Conservation (phyloP, 1,284 basidiomycete species). For the Puccinia hordei region DNA sequence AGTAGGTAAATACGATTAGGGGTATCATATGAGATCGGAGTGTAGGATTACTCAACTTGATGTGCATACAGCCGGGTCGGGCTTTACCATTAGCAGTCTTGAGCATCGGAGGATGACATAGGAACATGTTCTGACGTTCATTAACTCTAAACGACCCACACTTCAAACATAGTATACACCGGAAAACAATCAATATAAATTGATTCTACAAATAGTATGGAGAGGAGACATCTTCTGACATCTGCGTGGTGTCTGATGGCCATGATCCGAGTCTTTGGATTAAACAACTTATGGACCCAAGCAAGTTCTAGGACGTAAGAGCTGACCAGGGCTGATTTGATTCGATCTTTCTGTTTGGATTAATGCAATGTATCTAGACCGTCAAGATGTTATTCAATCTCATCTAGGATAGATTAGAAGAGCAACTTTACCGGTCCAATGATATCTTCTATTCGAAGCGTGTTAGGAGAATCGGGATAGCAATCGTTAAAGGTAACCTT, state of each 20-base stretch:
- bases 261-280: slow-evolving; percentile 34
- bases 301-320: slow-evolving; percentile 34
- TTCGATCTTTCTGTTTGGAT: slow-evolving; percentile 14
- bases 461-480: slow-evolving; percentile 20
- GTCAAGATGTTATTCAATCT: not conserved
- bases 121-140: slow-evolving; percentile 33
- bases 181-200: not conserved
- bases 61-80: slow-evolving; percentile 33
- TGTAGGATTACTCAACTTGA: slow-evolving; percentile 39
- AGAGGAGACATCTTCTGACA: slow-evolving; percentile 1
- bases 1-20: not conserved
- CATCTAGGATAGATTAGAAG: not conserved
- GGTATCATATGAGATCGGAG: not conserved
- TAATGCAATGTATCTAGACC: not conserved
- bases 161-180: not conserved
- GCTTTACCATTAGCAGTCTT: slow-evolving; percentile 21
- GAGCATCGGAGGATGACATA: slow-evolving; percentile 44
- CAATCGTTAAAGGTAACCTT: slow-evolving; percentile 29
- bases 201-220: not conserved
- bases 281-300: slow-evolving; percentile 44
- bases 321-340: slow-evolving; percentile 41
- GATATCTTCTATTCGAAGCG: slow-evolving; percentile 39
- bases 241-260: slow-evolving; percentile 44
- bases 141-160: slow-evolving; percentile 36
- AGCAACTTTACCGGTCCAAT: slow-evolving; percentile 32